Conservation (phyloP, 257 asterid species). For the Solanum appendiculatum region DNA sequence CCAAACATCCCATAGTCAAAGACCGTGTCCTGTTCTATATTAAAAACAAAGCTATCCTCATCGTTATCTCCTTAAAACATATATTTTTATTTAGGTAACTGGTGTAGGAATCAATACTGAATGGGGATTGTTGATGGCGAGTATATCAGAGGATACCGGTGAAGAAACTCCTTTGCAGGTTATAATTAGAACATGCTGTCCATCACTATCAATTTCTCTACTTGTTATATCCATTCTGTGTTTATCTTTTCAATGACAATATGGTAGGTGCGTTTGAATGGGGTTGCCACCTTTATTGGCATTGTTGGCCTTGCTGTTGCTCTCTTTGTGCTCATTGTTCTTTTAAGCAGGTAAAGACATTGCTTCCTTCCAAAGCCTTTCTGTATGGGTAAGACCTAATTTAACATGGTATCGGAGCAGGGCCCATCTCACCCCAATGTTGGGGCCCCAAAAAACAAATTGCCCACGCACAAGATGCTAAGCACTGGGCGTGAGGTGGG, state of each 20-base stretch:
- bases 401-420: no score
- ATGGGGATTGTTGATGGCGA: constrained; percentile 98
- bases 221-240: background rate
- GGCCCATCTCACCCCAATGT: no score
- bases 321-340: constrained; percentile 56
- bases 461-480: no score
- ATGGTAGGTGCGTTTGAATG: constrained; percentile 86
- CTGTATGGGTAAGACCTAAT: no score
- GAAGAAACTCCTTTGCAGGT: constrained; percentile 99
- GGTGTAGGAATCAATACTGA: constrained; percentile 95
- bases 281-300: constrained; percentile 94
- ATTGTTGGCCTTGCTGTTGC: constrained; percentile 89
- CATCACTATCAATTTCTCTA: background rate
- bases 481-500: no score
- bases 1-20: background rate
- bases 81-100: constrained; percentile 45
- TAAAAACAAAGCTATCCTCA: background rate
- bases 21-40: background rate
- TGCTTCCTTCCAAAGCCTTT: background rate
- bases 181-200: constrained; percentile 1
- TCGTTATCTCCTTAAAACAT: background rate
- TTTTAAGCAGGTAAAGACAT: constrained; percentile 47
- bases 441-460: no score
- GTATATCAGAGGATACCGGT: constrained; percentile 91
- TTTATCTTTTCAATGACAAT: background rate